Base-by-base conservation (phyloP, 83 land plant genomes). In the Isoetes engelmannii region DNA sequence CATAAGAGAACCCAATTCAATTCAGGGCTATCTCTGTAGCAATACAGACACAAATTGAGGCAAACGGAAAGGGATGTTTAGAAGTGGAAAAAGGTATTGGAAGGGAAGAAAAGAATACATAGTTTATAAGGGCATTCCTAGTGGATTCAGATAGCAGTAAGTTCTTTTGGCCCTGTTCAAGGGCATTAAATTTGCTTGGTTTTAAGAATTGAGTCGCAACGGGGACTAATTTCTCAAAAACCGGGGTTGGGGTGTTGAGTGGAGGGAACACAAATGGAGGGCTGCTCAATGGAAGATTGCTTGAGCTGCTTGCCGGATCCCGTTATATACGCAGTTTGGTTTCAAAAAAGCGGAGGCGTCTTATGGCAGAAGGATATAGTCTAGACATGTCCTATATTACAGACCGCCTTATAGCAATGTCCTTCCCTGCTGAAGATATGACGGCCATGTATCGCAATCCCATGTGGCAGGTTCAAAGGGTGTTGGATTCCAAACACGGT, bases 361-460 rank as follows among this genome's bases (percentile, higher is more conserved):
- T 87, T 80, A 73, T 80, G 4, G 74, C 80, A 63, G 85, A 46
- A 3, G 87, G 90, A 9, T 87, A 78, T 48, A 84, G 84, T 59
- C 78, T 87, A 58, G 90, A 87, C 72, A 84, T 87, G 90, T 77
- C 88, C 8, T 87, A 84, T 51, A 84, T 87, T 50, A 84, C 90
- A 19, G 80, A 78, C 53, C 77, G 74, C 19, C 13, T 87, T 20
- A 45, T 87, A 69, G 90, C 90, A 44, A 87, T 87, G 90, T 87
- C 87, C 28, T 87, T 81, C 67, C 90, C 90, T 18, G 84, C 85
- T 13, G 77, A 87, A 70, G 82, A 76, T 21, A 80, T 87, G 82
- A 63, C 77, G 8, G 87, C 87, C 0, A 48, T 84, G 74, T 78
- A 72, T 47, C 79, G 87, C 44, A 87, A 87, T 71, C 87, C 90